Conservation (phyloP, 257 asterid genomes). For the Hygrophila difformis region DNA sequence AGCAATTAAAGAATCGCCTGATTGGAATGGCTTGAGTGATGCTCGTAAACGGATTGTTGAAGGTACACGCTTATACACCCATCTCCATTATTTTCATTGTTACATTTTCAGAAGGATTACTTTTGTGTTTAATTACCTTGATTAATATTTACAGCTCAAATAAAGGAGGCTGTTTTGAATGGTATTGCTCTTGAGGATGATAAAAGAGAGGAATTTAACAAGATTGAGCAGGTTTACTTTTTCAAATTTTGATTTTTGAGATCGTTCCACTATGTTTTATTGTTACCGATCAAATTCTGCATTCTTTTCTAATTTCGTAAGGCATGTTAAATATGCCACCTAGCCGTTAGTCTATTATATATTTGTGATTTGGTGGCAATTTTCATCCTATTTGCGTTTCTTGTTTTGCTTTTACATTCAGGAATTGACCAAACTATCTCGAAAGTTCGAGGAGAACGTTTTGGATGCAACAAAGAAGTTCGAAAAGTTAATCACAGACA, state of each 20-base stretch:
- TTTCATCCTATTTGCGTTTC: constrained; percentile 8
- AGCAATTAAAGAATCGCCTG: constrained; percentile 67
- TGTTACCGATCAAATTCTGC: constrained; percentile 23
- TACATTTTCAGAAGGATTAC: neutral
- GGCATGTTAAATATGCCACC: too few species aligned
- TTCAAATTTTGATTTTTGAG: too few species aligned
- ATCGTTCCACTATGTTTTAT: too few species aligned
- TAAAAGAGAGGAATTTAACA: constrained; percentile 78
- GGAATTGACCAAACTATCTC: constrained; percentile 85
- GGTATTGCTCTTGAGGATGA: constrained; percentile 94
- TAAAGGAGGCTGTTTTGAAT: constrained; percentile 86
- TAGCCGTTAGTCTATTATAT: too few species aligned
- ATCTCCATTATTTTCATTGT: too few species aligned
- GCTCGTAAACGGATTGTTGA: constrained; percentile 94
- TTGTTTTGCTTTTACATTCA: constrained; percentile 14
- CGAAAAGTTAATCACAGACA: constrained; percentile 79
- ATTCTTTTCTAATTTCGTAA: too few species aligned
- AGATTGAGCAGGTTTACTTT: constrained; percentile 74
- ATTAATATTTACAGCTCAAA: constrained; percentile 49
- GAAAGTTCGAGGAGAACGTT: constrained; percentile 87
- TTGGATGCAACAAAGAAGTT: constrained; percentile 92
- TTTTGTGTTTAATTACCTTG: neutral
- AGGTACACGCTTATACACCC: constrained; percentile 43
- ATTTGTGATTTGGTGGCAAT: neutral
- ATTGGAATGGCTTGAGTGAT: constrained; percentile 68